These are phyloP conservation scores for Magnusiomyces ingens DNA, from an alignment of 1,139 yeast species.

Conservation along the genomic window DNA sequence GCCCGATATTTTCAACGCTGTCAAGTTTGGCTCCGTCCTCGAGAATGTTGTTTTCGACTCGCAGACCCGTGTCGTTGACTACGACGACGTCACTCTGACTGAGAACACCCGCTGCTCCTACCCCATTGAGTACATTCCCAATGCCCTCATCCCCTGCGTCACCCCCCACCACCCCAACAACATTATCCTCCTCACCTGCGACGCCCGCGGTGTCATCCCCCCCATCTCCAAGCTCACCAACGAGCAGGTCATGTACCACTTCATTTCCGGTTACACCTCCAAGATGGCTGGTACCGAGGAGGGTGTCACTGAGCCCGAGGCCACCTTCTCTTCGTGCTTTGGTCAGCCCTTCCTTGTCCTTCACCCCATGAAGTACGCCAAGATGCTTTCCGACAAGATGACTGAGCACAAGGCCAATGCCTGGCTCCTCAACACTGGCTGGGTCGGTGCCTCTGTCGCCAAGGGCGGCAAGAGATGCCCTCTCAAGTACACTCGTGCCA, in stretches of 20 bases:
- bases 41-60: constrained; percentile 92
- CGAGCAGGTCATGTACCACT: constrained; percentile 98
- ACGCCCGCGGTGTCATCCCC: constrained; percentile 96
- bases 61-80: constrained; percentile 74
- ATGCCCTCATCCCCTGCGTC: constrained; percentile 91
- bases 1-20: constrained; percentile 95
- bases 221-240: constrained; percentile 92
- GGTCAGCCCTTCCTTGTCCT: constrained; percentile 98
- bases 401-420: constrained; percentile 83
- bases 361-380: constrained; percentile 98
- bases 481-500: constrained; percentile 94
- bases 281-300: constrained; percentile 99
- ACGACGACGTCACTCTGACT: constrained; percentile 72
- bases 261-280: constrained; percentile 96
- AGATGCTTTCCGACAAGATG: constrained; percentile 93
- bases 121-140: constrained; percentile 95
- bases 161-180: constrained; percentile 89
- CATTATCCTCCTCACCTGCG: constrained; percentile 90
- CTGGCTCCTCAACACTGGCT: constrained; percentile 96
- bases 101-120: constrained; percentile 97
- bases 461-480: constrained; percentile 98
- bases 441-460: constrained; percentile 93
- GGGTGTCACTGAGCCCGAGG: constrained; percentile 97
- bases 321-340: constrained; percentile 97
- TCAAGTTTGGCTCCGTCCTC: constrained; percentile 86